Evolutionary conservation across 1,284 basidiomycete genomes (phyloP), one percentile per base, ranked within the genome.

Genomic region (Bondarzewia mesenterica): DNA sequence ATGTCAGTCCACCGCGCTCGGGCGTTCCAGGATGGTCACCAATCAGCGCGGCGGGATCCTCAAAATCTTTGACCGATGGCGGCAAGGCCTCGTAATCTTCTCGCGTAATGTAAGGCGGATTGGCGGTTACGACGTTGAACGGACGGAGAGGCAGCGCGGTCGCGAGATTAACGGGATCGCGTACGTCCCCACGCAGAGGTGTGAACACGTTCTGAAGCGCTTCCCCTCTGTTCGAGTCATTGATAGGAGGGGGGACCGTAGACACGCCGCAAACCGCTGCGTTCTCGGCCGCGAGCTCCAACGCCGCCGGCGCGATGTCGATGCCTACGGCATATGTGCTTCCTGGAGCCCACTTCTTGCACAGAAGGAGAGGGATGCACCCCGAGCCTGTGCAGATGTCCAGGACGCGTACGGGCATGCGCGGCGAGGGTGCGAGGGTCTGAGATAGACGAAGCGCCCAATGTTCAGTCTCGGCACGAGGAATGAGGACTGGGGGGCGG

Each of bases 311-410:
- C 42, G 80, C 82, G 48, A 88, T 75, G 64, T 95, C 92, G 27
- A 93, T 68, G 5, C 81, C 91, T 50, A 77, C 67, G 3, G 85
- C 78, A 8, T 64, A 66, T 26, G 79, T 56, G 47, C 64, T 69
- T 42, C 74, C 74, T 26, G 68, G 62, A 10, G 76, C 75, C 62
- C 80, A 78, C 39, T 80, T 63, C 56, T 81, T 75, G 56, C 80
- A 82, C 16, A 95, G 72, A 16, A 93, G 72, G 32, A 95, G 75
- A 0, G 91, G 85, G 47, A 96, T 93, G 62, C 91, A 93, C 7
- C 87, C 93, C 1, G 89, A 80, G 26, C 93, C 93, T 2, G 92
- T 93, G 60, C 93, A 93, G 38, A 96, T 77, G 67, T 96, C 93
- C 23, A 95, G 73, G 20, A 93, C 63, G 38, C 67, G 70, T 25